Percentiles rank a stretch among this genome's conserved stretches.
Evolutionary conservation across 2,329 filamentous ascomycete species (phyloP).

Genomic region (Tolypocladium endophyticum): DNA sequence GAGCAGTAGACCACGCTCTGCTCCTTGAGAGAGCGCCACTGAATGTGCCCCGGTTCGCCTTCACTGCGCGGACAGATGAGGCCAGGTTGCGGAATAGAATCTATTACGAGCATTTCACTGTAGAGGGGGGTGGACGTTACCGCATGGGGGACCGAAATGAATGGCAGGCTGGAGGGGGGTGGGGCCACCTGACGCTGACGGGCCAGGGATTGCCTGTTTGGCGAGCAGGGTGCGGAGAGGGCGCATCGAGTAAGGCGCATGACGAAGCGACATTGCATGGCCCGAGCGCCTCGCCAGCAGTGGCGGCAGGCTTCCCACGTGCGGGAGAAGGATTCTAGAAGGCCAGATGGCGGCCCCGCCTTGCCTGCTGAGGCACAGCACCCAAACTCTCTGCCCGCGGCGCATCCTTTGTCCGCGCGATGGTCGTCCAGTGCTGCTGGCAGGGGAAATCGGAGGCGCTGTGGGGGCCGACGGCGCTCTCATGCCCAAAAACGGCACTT

Average conservation of each 20-base stretch:
- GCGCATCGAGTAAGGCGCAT: neutral
- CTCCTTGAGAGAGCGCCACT: neutral
- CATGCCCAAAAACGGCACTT: neutral
- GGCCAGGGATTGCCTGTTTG: neutral
- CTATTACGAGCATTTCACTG: neutral
- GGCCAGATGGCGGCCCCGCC: neutral
- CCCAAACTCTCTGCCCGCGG: neutral
- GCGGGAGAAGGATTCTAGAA: conserved; percentile 17
- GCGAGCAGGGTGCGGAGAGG: neutral
- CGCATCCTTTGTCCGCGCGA: neutral
- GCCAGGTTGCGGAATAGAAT: neutral
- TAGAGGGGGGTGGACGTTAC: neutral
- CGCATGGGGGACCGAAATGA: neutral
- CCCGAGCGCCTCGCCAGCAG: neutral
- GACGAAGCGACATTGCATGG: neutral
- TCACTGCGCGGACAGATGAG: neutral
- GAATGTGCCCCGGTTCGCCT: neutral
- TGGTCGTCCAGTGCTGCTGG: neutral
- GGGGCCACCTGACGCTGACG: neutral
- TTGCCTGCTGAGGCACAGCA: neutral
- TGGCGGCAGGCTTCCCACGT: conserved; percentile 3
- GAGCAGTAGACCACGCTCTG: neutral
- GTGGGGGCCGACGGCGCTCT: neutral
- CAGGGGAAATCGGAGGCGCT: neutral
- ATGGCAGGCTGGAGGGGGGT: neutral